phyloP scores from a whole-genome alignment of 2,329 filamentous ascomycete genomes.

The Cladosporium sp. region DNA sequence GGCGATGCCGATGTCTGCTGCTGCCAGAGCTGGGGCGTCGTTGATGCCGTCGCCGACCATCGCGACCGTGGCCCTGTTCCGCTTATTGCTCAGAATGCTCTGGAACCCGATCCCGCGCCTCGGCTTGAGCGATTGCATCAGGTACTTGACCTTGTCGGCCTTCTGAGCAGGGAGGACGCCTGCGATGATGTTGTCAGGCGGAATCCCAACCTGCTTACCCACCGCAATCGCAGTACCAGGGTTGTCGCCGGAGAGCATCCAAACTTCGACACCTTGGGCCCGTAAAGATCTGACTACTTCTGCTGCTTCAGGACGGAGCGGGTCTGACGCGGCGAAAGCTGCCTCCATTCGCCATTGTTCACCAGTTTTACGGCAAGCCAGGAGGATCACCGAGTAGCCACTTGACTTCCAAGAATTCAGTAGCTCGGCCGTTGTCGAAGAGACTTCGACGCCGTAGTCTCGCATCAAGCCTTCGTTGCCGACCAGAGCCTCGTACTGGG shows the following conservation, averaged over 20 bases:
- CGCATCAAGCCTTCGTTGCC: conserved; percentile 68
- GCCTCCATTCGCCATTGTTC: conserved; percentile 53
- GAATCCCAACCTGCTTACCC: conserved; percentile 68
- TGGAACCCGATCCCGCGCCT: conserved; percentile 18
- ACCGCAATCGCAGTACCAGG: conserved; percentile 76
- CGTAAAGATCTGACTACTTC: conserved; percentile 37
- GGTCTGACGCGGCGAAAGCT: conserved; percentile 71
- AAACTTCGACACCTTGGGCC: conserved; percentile 63
- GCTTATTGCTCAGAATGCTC: conserved; percentile 1
- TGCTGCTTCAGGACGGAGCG: conserved; percentile 65
- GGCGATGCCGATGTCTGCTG: conserved; percentile 76
- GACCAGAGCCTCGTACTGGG: conserved; percentile 54
- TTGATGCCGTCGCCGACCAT: conserved; percentile 89
- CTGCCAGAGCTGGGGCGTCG: conserved; percentile 72
- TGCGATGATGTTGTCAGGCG: conserved; percentile 67
- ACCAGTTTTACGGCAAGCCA: conserved; percentile 30
- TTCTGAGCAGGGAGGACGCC: conserved; percentile 83
- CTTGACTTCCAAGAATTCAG: conserved; percentile 36
- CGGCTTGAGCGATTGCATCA: conserved; percentile 28
- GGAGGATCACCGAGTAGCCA: conserved; percentile 38
- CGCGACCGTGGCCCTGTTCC: conserved; percentile 54
- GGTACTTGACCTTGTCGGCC: conserved; percentile 58
- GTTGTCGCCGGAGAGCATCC: conserved; percentile 93
- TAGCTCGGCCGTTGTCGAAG: conserved; percentile 15
- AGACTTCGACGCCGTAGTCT: conserved; percentile 31